Evolutionary conservation across 805 yeast species (phyloP).

Genomic region (Maudiozyma saulgeensis): DNA sequence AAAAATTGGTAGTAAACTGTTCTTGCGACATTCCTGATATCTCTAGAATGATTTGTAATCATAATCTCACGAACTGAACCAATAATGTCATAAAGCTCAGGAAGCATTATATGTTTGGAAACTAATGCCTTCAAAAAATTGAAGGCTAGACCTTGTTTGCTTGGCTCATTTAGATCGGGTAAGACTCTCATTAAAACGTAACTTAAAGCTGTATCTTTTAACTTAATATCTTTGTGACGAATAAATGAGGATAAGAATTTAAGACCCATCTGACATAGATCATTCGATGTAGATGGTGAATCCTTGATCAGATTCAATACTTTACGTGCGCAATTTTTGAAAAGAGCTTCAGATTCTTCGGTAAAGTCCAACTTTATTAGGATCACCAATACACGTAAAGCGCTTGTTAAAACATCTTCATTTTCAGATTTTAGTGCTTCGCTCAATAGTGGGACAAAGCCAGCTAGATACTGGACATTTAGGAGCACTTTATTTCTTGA

Average conservation of each 20-base stretch:
- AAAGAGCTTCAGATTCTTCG: conserved; percentile 35
- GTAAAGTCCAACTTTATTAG: conserved; percentile 55
- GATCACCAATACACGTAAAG: conserved; percentile 53
- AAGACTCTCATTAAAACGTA: conserved; percentile 61
- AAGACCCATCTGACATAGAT: conserved; percentile 70
- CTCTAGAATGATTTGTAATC: conserved; percentile 81
- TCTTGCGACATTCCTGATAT: conserved; percentile 77
- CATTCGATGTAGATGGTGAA: conserved; percentile 68
- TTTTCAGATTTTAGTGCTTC: conserved; percentile 51
- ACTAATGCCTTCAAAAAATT: conserved; percentile 74
- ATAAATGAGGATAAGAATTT: conserved; percentile 64
- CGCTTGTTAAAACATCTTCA: conserved; percentile 66
- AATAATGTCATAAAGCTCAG: conserved; percentile 86
- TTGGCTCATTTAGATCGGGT: conserved; percentile 88
- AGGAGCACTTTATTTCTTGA: conserved; percentile 51
- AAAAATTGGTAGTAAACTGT: conserved; percentile 74
- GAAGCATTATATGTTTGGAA: conserved; percentile 59
- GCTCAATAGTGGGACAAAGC: conserved; percentile 67
- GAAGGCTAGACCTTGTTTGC: conserved; percentile 79
- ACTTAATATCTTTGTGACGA: conserved; percentile 54
- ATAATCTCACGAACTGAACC: conserved; percentile 70
- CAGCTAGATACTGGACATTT: conserved; percentile 50
- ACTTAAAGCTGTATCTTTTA: conserved; percentile 64
- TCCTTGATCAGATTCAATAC: conserved; percentile 59
- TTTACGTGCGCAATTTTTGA: conserved; percentile 51